These are phyloP conservation scores for Thraustotheca clavata DNA, from an alignment of 352 stramenopile genomes.

Conservation along the genomic window DNA sequence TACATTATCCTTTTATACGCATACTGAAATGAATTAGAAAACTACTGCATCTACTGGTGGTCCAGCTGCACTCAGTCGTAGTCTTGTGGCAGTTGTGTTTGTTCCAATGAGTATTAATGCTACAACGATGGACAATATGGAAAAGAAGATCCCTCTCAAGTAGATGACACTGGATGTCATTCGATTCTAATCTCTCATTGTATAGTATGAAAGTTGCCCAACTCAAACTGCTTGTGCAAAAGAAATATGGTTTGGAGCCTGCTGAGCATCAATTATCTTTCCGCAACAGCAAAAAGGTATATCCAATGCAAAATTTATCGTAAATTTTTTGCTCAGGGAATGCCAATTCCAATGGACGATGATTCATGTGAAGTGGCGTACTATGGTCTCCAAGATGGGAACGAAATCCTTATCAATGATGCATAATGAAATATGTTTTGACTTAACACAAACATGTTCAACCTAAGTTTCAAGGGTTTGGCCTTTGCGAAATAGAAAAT, in stretches of 20 bases:
- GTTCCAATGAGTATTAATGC: slow-evolving; percentile 68
- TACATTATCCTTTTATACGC: background rate
- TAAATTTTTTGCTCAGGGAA: slow-evolving; percentile 31
- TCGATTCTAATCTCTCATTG: background rate
- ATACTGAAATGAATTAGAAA: background rate
- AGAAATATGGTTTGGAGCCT: slow-evolving; percentile 57
- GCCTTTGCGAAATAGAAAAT: slow-evolving; percentile 78
- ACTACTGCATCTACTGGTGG: slow-evolving; percentile 5
- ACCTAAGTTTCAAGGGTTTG: slow-evolving; percentile 1
- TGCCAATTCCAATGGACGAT: slow-evolving; percentile 57
- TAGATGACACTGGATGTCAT: background rate
- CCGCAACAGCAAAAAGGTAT: slow-evolving; percentile 42
- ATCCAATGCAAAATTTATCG: background rate
- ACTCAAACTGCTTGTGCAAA: slow-evolving; percentile 57
- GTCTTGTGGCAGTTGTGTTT: slow-evolving; percentile 55
- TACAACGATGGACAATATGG: slow-evolving; percentile 48
- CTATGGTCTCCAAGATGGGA: slow-evolving; percentile 65
- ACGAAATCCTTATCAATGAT: slow-evolving; percentile 61
- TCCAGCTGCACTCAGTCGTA: slow-evolving; percentile 40
- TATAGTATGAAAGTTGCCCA: slow-evolving; percentile 57
- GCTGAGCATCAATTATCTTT: slow-evolving; percentile 51
- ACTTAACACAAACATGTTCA: background rate
- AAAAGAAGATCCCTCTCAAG: slow-evolving; percentile 59
- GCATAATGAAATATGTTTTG: background rate
- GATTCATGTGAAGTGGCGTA: slow-evolving; percentile 60